phyloP scores from a whole-genome alignment of 345 rosid species.

The Salix exigua region DNA sequence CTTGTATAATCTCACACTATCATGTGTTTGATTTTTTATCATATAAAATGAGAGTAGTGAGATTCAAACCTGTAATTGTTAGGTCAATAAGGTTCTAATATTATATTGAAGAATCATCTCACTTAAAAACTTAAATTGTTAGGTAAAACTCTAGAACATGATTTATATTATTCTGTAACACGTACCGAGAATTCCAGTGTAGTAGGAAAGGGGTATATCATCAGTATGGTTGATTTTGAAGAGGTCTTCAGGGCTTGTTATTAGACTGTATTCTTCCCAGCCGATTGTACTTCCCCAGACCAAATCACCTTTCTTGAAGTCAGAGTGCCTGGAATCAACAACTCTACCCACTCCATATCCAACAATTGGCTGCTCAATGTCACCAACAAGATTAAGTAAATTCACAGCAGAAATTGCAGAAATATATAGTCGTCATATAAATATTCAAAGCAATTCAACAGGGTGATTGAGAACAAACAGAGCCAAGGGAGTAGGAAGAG shows the following conservation, averaged over 20 bases:
- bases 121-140: too few relatives aligned
- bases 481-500: constrained; percentile 19
- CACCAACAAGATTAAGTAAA: too few relatives aligned
- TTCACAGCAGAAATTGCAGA: neutral
- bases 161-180: too few relatives aligned
- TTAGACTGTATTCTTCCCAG: constrained; percentile 35
- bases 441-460: too few relatives aligned
- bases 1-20: too few relatives aligned
- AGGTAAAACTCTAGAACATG: too few relatives aligned
- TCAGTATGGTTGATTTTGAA: constrained; percentile 25
- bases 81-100: too few relatives aligned
- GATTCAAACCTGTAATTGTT: too few relatives aligned
- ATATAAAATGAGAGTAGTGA: too few relatives aligned
- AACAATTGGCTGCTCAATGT: constrained; percentile 16
- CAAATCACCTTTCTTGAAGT: constrained; percentile 25
- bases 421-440: too few relatives aligned
- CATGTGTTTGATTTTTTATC: too few relatives aligned
- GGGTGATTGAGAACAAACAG: constrained; percentile 17
- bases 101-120: too few relatives aligned
- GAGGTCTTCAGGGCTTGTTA: constrained; percentile 1
- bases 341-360: constrained; percentile 28
- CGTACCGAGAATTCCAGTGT: constrained; percentile 25
- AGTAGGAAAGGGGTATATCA: constrained; percentile 24
- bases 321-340: constrained; percentile 20
- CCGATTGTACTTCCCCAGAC: constrained; percentile 22